These are phyloP conservation scores for Stachybotrys echinatus DNA, from an alignment of 2,329 filamentous ascomycete species.

Conservation along the genomic window DNA sequence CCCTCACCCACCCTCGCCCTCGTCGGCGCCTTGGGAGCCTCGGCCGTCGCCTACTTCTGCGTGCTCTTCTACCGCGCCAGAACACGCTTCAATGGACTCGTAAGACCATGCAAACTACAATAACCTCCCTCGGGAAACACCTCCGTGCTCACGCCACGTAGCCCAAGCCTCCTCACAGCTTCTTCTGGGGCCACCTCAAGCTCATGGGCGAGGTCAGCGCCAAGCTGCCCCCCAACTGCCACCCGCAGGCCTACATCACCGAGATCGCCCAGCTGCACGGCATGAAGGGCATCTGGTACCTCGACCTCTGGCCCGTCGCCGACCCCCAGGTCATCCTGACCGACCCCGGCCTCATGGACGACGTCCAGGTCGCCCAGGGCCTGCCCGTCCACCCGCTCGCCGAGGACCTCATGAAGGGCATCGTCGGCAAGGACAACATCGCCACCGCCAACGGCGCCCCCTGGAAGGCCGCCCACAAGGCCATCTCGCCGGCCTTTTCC, in stretches of 20 bases:
- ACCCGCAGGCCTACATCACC: constrained; percentile 16
- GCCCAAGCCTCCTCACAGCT: constrained; percentile 10
- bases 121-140: background rate
- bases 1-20: too few relatives aligned
- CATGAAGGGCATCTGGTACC: constrained; percentile 20
- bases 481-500: constrained; percentile 19
- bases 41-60: background rate
- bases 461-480: constrained; percentile 21
- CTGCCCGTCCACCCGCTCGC: constrained; percentile 12
- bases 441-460: constrained; percentile 17
- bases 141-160: background rate
- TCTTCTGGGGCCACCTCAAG: constrained; percentile 14
- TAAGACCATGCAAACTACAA: constrained; percentile 9
- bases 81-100: constrained; percentile 7
- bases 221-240: constrained; percentile 13
- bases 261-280: constrained; percentile 15
- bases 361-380: constrained; percentile 12
- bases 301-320: constrained; percentile 23
- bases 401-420: constrained; percentile 5
- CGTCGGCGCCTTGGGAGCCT: too few relatives aligned
- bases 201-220: constrained; percentile 9
- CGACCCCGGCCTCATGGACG: constrained; percentile 16
- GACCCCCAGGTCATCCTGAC: constrained; percentile 18
- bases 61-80: background rate
- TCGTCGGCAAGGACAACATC: constrained; percentile 16